Percentiles rank a stretch among this genome's conserved stretches.
These are phyloP conservation scores for Tuber brumale DNA, from an alignment of 495 filamentous ascomycete species.

Conservation along the genomic window DNA sequence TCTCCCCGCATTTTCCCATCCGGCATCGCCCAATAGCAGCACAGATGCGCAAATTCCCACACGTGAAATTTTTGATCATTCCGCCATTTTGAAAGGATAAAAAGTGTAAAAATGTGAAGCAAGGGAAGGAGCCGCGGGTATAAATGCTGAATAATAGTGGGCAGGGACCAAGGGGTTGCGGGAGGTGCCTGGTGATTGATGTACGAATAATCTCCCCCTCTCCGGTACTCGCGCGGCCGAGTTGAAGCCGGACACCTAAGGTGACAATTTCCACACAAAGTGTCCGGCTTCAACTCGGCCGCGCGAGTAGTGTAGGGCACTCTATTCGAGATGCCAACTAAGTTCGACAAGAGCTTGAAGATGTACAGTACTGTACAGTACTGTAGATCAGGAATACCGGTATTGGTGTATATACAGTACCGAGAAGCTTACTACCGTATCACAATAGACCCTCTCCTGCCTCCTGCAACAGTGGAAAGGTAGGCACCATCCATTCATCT, in stretches of 20 bases:
- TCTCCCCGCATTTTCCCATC: background rate
- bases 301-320: background rate
- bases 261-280: too few relatives aligned
- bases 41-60: background rate
- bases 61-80: background rate
- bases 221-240: too few relatives aligned
- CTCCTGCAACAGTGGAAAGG: background rate
- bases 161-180: background rate
- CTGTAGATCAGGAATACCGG: background rate
- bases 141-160: background rate
- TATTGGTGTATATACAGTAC: background rate
- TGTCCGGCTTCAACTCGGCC: too few relatives aligned
- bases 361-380: background rate
- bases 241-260: too few relatives aligned
- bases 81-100: background rate
- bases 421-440: background rate
- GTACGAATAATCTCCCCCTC: background rate
- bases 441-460: background rate
- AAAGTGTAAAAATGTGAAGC: background rate
- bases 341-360: background rate
- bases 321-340: background rate
- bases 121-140: background rate
- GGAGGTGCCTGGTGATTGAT: background rate
- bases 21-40: background rate
- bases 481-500: background rate